Base-by-base conservation (phyloP, 352 stramenopile species). In the Pythium dissotocum region DNA sequence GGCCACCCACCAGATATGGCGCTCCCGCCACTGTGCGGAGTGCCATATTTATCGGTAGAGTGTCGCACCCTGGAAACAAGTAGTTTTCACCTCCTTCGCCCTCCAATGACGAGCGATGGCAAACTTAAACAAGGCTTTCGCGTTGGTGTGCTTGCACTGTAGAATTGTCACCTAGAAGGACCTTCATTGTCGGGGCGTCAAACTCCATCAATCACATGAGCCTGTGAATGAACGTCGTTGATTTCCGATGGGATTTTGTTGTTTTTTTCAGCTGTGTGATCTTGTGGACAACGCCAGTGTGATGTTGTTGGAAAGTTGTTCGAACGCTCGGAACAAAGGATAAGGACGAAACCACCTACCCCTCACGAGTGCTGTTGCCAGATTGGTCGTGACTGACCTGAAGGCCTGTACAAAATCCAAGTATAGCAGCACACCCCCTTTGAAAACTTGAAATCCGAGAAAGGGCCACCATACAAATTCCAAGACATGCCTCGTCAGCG, bases 361-460 rank as follows among this genome's bases (percentile, higher is more conserved):
- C 65, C 65, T 70, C 12, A 24, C 12, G 18, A 16, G 7, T 48
- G 24, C 42, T 55, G 18, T 2, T 30, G 13, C 56, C 51, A 70
- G 65, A 61, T 71, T 66, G 65, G 36, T 62, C 1, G 26, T 21
- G 40, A 8, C 46, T 35, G 57, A 21, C 33, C 26, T 32, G 58
- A 35, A 13, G 30, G 36, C 14, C 36, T 12, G 63, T 71, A 71
- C 58, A 71, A 71, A 71, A 1, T 63, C 55, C 65, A 71, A 71
- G 65, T 67, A 38, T 71, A 63, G 57, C 46, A 24, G 40, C 33
- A 42, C 35, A n/a, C 28, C 26, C 40, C 52, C 59, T 66, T 66
- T 67, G 58, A 71, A 71, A 58, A 63, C 65, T 71, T 67, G 65
- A 71, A 71, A 58, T 71, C 30, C 46, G 53, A 28, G 58, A 42